Evolutionary conservation across 257 asterid genomes (phyloP).

Genomic region (Solanum ahanhuiri): DNA sequence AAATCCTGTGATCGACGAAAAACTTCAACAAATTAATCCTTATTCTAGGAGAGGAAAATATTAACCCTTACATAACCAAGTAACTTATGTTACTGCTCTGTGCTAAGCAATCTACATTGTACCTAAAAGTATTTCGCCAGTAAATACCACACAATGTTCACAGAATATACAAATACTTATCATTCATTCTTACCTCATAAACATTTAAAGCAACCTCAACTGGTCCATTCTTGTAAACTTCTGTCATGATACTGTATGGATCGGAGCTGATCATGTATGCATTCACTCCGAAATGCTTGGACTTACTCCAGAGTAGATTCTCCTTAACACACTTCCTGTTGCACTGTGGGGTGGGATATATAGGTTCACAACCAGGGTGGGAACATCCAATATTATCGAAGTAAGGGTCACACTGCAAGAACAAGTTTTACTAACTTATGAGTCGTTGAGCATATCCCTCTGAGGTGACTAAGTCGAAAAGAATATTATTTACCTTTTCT

Average conservation of each 20-base stretch:
- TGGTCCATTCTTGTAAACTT: slow-evolving; percentile 72
- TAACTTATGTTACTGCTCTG: neutral
- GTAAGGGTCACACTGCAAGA: slow-evolving; percentile 91
- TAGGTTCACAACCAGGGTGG: slow-evolving; percentile 95
- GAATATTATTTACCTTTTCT: slow-evolving; percentile 42
- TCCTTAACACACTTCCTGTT: slow-evolving; percentile 44
- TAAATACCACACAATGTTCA: neutral
- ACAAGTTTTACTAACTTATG: neutral
- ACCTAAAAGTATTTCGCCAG: neutral
- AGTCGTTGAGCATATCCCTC: neutral
- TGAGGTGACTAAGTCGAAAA: neutral
- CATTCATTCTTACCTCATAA: slow-evolving; percentile 54
- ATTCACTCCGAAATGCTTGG: slow-evolving; percentile 60
- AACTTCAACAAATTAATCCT: neutral
- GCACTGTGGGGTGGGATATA: slow-evolving; percentile 78
- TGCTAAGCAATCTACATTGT: neutral
- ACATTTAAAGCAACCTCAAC: slow-evolving; percentile 87
- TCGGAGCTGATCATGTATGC: slow-evolving; percentile 51
- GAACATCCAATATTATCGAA: slow-evolving; percentile 79
- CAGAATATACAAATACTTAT: neutral
- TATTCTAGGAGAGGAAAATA: neutral
- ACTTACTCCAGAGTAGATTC: slow-evolving; percentile 54
- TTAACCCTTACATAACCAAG: neutral
- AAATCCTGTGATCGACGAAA: slow-evolving; percentile 48
- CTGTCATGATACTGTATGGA: slow-evolving; percentile 83